Evolutionary conservation across 2,329 filamentous ascomycete genomes (phyloP).

Genomic region (Podosphaera xanthii): DNA sequence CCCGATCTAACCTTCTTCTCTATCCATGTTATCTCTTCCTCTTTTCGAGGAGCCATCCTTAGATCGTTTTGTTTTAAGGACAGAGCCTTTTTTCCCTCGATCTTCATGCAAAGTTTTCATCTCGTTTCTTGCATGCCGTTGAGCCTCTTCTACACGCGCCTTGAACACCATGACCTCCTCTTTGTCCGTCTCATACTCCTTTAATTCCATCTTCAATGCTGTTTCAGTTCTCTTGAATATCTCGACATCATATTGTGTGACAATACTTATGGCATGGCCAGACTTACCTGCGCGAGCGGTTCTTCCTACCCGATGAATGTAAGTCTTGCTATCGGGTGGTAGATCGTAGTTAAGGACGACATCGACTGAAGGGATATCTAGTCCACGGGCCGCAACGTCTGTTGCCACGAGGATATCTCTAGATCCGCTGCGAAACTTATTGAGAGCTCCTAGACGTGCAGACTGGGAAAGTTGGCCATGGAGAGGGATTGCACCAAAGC

Average conservation of each 20-base stretch:
- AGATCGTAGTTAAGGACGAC: slow-evolving; percentile 71
- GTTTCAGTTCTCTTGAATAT: slow-evolving; percentile 63
- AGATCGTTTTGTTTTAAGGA: slow-evolving; percentile 27
- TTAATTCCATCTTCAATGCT: slow-evolving; percentile 54
- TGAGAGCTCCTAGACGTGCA: slow-evolving; percentile 62
- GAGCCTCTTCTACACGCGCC: slow-evolving; percentile 58
- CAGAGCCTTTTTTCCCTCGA: slow-evolving; percentile 25
- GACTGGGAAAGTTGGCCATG: slow-evolving; percentile 85
- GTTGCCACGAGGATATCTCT: slow-evolving; percentile 78
- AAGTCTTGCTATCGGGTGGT: slow-evolving; percentile 68
- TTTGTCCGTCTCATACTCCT: slow-evolving; percentile 45
- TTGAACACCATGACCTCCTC: slow-evolving; percentile 73
- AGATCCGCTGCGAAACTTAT: slow-evolving; percentile 67
- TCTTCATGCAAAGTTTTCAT: slow-evolving; percentile 64
- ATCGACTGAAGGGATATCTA: slow-evolving; percentile 84
- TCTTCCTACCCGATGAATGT: slow-evolving; percentile 72
- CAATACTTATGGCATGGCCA: slow-evolving; percentile 56
- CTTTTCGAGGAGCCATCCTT: slow-evolving; percentile 23
- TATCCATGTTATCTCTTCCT: slow-evolving; percentile 24
- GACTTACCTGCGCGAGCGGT: slow-evolving; percentile 73
- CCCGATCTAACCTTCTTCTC: slow-evolving; percentile 14
- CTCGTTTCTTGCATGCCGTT: slow-evolving; percentile 53
- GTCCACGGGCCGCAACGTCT: slow-evolving; percentile 77
- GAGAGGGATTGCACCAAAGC: slow-evolving; percentile 75
- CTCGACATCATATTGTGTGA: slow-evolving; percentile 75